Percentiles rank a stretch among this genome's conserved stretches.
These are phyloP conservation scores for Herpetomonas tarakana DNA, from an alignment of 208 protist species.

Conservation along the genomic window DNA sequence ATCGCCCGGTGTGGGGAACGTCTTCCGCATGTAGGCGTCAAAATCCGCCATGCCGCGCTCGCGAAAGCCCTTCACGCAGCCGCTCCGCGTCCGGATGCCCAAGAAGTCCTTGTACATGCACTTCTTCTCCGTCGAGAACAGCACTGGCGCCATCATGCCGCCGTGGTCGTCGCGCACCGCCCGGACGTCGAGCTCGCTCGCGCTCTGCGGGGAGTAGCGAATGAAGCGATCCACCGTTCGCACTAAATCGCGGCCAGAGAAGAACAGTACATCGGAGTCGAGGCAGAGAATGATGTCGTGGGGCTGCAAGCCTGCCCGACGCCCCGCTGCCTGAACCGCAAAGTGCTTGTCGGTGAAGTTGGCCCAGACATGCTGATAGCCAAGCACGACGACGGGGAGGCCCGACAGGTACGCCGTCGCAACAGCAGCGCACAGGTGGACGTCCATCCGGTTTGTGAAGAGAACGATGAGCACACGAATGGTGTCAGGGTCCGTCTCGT, in stretches of 20 bases:
- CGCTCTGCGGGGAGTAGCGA: background rate
- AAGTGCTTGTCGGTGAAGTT: conserved; percentile 1
- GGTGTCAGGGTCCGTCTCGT: too few relatives aligned
- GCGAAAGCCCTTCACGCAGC: background rate
- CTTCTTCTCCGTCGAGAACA: background rate
- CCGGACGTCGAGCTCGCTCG: background rate
- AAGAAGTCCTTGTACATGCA: background rate
- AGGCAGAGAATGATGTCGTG: background rate
- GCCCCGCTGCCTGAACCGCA: background rate
- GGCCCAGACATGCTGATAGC: background rate
- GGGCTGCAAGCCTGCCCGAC: background rate
- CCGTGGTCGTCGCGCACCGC: background rate
- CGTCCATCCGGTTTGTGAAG: background rate
- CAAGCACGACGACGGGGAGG: background rate
- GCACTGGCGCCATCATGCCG: background rate
- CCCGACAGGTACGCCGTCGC: background rate
- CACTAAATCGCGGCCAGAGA: background rate
- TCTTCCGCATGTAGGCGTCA: background rate
- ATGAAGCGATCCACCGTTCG: background rate
- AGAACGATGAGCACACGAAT: background rate
- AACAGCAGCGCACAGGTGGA: background rate
- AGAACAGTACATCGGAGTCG: background rate
- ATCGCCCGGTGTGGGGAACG: background rate
- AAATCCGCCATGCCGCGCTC: background rate
- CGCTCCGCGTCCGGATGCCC: too few relatives aligned